Percentiles rank a stretch among this genome's conserved stretches.
These are phyloP conservation scores for Trichosanthes cucumerina DNA, from an alignment of 306 rosid species.

Conservation along the genomic window DNA sequence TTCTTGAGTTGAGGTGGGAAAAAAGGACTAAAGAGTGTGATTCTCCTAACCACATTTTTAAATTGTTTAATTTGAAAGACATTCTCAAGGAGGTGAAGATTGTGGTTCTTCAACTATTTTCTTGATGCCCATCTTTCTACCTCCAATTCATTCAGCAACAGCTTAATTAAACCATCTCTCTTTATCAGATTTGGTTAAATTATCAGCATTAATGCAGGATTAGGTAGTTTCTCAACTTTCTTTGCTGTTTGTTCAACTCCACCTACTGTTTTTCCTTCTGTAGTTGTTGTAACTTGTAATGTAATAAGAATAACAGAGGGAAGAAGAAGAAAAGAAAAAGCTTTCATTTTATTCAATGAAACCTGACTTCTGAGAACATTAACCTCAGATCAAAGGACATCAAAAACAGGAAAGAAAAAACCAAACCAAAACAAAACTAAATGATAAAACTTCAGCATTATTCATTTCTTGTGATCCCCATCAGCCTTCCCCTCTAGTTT, in stretches of 20 bases:
- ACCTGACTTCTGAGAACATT: not conserved
- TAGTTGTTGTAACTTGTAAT: not conserved
- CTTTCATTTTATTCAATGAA: conserved; percentile 6
- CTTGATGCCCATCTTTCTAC: not conserved
- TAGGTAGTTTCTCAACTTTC: not conserved
- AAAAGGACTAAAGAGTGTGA: too few species aligned
- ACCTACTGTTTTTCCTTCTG: not conserved
- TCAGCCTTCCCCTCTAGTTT: conserved; percentile 6
- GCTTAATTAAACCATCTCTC: not conserved
- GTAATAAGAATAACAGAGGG: not conserved
- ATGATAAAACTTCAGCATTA: conserved; percentile 12
- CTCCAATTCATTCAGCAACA: not conserved
- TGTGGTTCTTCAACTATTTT: too few species aligned
- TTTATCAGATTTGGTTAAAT: not conserved
- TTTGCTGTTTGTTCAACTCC: not conserved
- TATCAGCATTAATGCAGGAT: not conserved
- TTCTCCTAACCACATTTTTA: not conserved
- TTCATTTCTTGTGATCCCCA: not conserved
- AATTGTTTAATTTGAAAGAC: not conserved
- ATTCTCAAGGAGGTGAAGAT: not conserved
- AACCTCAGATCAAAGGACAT: not conserved
- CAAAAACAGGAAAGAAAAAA: not conserved
- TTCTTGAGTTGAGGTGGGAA: not conserved
- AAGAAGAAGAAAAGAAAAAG: not conserved
- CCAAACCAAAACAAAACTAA: not conserved